phyloP scores from a whole-genome alignment of 208 protist genomes.

The Entamoeba invadens region DNA sequence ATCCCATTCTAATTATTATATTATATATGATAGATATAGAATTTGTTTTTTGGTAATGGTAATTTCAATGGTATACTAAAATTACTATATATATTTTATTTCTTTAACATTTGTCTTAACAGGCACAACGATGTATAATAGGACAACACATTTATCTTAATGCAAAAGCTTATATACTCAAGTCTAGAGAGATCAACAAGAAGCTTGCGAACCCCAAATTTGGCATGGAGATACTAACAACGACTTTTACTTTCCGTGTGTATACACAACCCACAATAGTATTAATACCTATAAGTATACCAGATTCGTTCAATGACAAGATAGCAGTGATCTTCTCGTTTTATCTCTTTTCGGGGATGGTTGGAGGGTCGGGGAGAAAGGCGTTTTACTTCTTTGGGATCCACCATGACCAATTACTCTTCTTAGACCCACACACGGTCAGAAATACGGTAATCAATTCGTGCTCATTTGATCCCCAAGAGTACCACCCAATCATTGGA shows the following conservation, averaged over 20 bases:
- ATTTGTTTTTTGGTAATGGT: too few relatives aligned
- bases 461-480: not conserved
- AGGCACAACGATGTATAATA: too few relatives aligned
- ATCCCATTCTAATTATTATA: too few relatives aligned
- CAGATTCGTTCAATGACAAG: not conserved
- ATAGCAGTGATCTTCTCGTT: not conserved
- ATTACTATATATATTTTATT: too few relatives aligned
- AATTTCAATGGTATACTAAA: too few relatives aligned
- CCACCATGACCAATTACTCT: not conserved
- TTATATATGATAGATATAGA: too few relatives aligned
- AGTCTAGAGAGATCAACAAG: too few relatives aligned
- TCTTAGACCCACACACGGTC: not conserved
- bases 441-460: not conserved
- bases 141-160: too few relatives aligned
- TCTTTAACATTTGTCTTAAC: too few relatives aligned
- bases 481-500: not conserved
- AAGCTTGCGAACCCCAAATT: not conserved
- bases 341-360: not conserved
- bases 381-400: not conserved
- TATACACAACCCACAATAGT: not conserved
- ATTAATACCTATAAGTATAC: not conserved
- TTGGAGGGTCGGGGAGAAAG: not conserved
- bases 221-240: not conserved
- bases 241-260: not conserved
- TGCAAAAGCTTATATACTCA: too few relatives aligned